phyloP scores from a whole-genome alignment of 495 filamentous ascomycete genomes.

The Clavariopsis aquatica region DNA sequence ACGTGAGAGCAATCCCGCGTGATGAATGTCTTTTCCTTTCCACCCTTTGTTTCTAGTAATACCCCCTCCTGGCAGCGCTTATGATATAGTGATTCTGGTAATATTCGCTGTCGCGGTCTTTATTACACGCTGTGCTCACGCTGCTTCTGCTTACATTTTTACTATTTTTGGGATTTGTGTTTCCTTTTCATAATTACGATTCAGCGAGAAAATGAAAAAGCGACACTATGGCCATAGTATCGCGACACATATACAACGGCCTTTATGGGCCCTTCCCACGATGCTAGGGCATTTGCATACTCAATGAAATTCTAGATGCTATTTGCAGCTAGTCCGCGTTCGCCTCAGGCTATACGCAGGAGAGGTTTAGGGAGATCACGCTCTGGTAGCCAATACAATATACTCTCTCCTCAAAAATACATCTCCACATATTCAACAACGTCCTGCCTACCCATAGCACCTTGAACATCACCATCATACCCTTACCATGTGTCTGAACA shows the following conservation, averaged over 20 bases:
- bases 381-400: slow-evolving; percentile 12
- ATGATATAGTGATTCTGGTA: background rate
- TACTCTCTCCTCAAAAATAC: background rate
- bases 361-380: background rate
- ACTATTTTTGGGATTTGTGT: background rate
- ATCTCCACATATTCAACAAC: too few species aligned
- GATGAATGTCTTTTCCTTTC: background rate
- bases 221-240: background rate
- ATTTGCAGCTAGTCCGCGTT: background rate
- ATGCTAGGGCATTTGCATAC: background rate
- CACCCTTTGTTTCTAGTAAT: background rate
- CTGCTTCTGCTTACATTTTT: too few species aligned
- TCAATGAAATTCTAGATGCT: background rate
- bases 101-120: background rate
- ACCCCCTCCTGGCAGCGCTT: slow-evolving; percentile 9
- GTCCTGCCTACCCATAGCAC: too few species aligned
- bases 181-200: background rate
- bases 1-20: background rate
- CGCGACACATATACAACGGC: slow-evolving; percentile 1
- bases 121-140: slow-evolving; percentile 2
- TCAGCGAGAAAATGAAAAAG: background rate
- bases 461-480: too few species aligned
- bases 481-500: too few species aligned
- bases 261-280: background rate
- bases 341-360: background rate